Evolutionary conservation across 345 rosid genomes (phyloP), one percentile per base, ranked within the genome.

Genomic region (Eucalyptus sideroxylon): DNA sequence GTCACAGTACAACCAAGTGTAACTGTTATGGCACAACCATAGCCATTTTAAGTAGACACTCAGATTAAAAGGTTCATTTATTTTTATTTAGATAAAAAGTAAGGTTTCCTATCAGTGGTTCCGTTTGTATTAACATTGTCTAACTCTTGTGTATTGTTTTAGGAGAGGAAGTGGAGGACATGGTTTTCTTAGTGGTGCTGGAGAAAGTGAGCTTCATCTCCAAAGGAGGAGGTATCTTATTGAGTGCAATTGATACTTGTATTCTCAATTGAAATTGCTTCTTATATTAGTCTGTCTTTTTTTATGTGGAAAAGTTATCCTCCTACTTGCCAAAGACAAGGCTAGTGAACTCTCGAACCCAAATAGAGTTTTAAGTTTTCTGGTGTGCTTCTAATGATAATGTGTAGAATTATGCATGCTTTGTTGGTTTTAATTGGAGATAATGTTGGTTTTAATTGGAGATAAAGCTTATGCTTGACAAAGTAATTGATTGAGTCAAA

Each of bases 121-220:
- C 21, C 11, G 6, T 42, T 88, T 49, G 16, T 11, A 40, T 50
- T 31, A 24, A 50, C 31, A 60, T 87, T 86, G 50, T 50, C 9
- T 89, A 6, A 62, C 90, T 65, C 27, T 53, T 77, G 90, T 16
- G 86, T 31, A 88, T 88, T 81, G 80, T 89, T 94, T 91, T 93
- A 98, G 99, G 98, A 98, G 98, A 94, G 99, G 97, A 94, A 95
- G 98, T 89, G 97, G 96, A 81, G 98, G 98, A 90, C 93, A 90
- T 90, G 99, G 99, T 88, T 97, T 97, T 87, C 94, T 96, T 6
- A 95, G 99, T 93, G 99, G 99, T 91, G 99, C 99, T 83, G 99
- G 99, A 91, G 99, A 98, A 94, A 98, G 99, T 90, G 99, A 98
- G 92, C 98, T 98, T 91, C 99, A 98, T 93, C 98, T 98, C 90